Percentiles rank a stretch among this genome's conserved stretches.
Evolutionary conservation across 768 basidiomycete species (phyloP).

Genomic region (Paxillus rubicundulus): DNA sequence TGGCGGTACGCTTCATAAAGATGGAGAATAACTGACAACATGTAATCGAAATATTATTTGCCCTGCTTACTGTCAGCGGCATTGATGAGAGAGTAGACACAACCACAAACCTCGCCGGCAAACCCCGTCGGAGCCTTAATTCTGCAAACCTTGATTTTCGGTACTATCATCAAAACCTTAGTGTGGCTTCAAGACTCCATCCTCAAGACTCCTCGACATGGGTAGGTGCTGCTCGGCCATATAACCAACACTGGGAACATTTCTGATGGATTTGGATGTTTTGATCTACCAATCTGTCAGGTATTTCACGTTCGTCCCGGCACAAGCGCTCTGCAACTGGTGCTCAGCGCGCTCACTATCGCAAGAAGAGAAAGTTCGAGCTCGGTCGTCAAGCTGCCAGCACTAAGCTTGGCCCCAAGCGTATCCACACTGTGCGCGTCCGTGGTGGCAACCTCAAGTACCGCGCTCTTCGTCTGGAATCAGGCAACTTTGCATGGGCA

Average conservation of each 20-base stretch:
- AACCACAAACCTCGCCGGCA: constrained; percentile 22
- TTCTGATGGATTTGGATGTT: constrained; percentile 7
- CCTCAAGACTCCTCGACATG: constrained; percentile 76
- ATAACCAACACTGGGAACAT: constrained; percentile 1
- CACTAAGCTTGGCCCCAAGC: constrained; percentile 96
- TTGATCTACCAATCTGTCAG: constrained; percentile 38
- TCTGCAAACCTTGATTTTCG: constrained; percentile 36
- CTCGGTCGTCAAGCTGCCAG: constrained; percentile 96
- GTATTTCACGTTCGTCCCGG: constrained; percentile 96
- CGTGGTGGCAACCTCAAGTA: constrained; percentile 95
- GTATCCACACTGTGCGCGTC: constrained; percentile 91
- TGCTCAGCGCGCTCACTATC: constrained; percentile 90
- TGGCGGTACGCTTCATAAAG: too few relatives aligned
- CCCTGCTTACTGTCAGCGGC: neutral
- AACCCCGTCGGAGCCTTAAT: constrained; percentile 29
- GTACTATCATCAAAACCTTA: constrained; percentile 54
- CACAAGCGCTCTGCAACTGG: constrained; percentile 96
- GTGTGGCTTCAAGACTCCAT: constrained; percentile 44
- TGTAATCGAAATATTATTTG: neutral
- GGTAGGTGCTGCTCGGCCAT: constrained; percentile 50
- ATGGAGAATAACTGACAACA: neutral
- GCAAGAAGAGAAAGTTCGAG: constrained; percentile 99
- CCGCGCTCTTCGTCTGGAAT: constrained; percentile 94
- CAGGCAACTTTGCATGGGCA: constrained; percentile 98
- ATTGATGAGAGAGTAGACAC: neutral